A percentile compares a stretch with the other conserved stretches of the same genome.
phyloP scores from a whole-genome alignment of 192 early-diverging fungal species.

The Lobosporangium transversale region DNA sequence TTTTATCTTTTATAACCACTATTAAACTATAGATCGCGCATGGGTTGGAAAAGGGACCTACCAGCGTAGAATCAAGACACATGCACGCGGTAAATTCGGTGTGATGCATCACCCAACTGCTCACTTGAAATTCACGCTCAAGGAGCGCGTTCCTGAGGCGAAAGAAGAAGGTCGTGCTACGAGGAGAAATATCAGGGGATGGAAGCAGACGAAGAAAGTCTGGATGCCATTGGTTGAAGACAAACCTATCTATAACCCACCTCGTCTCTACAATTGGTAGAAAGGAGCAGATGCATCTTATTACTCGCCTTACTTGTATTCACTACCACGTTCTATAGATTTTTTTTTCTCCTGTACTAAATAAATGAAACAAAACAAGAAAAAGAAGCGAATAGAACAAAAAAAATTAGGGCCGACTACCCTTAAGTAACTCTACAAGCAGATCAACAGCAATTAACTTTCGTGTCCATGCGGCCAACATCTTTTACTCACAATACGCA shows the following conservation, averaged over 20 bases:
- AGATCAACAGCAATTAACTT: slow-evolving; percentile 9
- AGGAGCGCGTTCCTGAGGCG: slow-evolving; percentile 59
- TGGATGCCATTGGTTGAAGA: slow-evolving; percentile 76
- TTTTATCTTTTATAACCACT: not conserved
- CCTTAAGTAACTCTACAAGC: slow-evolving; percentile 22
- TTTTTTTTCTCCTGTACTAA: slow-evolving; percentile 8
- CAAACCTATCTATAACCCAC: slow-evolving; percentile 78
- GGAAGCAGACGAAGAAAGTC: slow-evolving; percentile 72
- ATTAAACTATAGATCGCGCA: slow-evolving; percentile 63
- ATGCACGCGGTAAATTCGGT: slow-evolving; percentile 83
- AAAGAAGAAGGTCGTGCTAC: slow-evolving; percentile 42
- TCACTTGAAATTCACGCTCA: slow-evolving; percentile 86
- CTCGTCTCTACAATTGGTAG: slow-evolving; percentile 81
- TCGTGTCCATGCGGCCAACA: not conserved
- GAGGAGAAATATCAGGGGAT: slow-evolving; percentile 68
- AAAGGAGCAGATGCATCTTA: not conserved
- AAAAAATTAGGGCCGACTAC: slow-evolving; percentile 2
- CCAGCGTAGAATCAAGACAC: slow-evolving; percentile 76
- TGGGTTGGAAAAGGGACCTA: slow-evolving; percentile 90
- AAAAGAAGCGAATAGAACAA: slow-evolving; percentile 33
- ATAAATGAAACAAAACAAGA: slow-evolving; percentile 2
- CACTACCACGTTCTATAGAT: too few species aligned
- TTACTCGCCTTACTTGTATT: not conserved
- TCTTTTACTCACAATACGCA: too few species aligned
- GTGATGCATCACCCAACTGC: slow-evolving; percentile 78